Conservation (phyloP, 805 yeast genomes). For the Sporopachydermia lactativora region DNA sequence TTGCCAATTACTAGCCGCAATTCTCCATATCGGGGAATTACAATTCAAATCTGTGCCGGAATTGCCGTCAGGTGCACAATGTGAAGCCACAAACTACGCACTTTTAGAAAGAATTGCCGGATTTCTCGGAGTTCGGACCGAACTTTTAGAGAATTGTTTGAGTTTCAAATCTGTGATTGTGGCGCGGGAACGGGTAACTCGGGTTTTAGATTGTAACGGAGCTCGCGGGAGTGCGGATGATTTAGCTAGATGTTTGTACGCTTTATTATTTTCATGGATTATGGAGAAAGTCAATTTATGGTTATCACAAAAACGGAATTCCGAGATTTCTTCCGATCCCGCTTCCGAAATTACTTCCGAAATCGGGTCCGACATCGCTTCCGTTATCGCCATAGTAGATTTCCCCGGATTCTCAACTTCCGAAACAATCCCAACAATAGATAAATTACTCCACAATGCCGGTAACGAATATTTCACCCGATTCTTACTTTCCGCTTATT, state of each 20-base stretch:
- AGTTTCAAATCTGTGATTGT: conserved; percentile 23
- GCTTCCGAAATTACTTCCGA: conserved; percentile 5
- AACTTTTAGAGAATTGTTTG: conserved; percentile 21
- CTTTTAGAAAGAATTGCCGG: conserved; percentile 20
- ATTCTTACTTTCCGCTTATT: conserved; percentile 22
- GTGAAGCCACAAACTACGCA: conserved; percentile 21
- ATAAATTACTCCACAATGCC: conserved; percentile 24
- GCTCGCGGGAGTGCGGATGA: conserved; percentile 27
- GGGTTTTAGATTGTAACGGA: conserved; percentile 25
- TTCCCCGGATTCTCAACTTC: conserved; percentile 26
- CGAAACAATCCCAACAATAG: conserved; percentile 20
- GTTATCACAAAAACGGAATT: conserved; percentile 18
- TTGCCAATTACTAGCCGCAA: conserved; percentile 31
- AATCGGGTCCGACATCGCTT: conserved; percentile 13
- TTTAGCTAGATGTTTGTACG: conserved; percentile 25
- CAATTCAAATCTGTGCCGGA: conserved; percentile 20
- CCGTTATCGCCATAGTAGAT: conserved; percentile 23
- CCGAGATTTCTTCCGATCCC: conserved; percentile 8
- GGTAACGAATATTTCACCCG: conserved; percentile 27
- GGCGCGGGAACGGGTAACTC: conserved; percentile 24
- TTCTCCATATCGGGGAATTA: conserved; percentile 28
- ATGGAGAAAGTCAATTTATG: conserved; percentile 22
- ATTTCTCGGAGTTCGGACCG: conserved; percentile 25
- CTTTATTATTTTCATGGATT: conserved; percentile 24
- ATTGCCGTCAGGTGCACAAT: conserved; percentile 15